Conservation (phyloP, 2,329 filamentous ascomycete species). For the Cladosporium sp. region DNA sequence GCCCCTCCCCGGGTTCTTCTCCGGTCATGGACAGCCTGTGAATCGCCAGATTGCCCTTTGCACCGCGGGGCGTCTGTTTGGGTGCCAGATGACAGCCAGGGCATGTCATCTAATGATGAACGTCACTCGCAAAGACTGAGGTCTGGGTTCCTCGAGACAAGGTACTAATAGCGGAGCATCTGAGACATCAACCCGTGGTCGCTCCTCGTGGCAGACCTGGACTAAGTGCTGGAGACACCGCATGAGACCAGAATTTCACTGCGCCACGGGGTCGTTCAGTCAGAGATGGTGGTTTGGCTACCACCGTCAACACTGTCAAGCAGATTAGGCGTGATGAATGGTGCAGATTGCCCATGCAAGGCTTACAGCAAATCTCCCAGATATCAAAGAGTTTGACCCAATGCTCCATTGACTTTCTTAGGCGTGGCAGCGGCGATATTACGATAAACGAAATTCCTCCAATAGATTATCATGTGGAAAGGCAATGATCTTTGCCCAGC, state of each 20-base stretch:
- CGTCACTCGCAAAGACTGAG: neutral
- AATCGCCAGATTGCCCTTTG: neutral
- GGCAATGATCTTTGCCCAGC: neutral
- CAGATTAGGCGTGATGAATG: neutral
- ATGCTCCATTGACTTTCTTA: neutral
- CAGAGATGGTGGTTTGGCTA: neutral
- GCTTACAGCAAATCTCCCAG: neutral
- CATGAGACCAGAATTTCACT: neutral
- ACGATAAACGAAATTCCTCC: neutral
- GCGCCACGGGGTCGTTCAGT: neutral
- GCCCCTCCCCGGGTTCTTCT: neutral
- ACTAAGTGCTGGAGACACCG: neutral
- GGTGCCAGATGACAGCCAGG: neutral
- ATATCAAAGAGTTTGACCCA: neutral
- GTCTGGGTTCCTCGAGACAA: neutral
- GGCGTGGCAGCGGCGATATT: neutral
- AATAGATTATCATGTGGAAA: neutral
- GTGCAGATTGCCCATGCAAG: neutral
- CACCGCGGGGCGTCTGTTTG: neutral
- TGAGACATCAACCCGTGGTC: neutral
- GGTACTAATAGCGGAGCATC: neutral
- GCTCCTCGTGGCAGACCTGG: neutral
- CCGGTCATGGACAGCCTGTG: neutral
- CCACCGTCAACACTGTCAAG: neutral
- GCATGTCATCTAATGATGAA: neutral